Conservation (phyloP, 2,329 filamentous ascomycete species). For the Fusarium sp. region DNA sequence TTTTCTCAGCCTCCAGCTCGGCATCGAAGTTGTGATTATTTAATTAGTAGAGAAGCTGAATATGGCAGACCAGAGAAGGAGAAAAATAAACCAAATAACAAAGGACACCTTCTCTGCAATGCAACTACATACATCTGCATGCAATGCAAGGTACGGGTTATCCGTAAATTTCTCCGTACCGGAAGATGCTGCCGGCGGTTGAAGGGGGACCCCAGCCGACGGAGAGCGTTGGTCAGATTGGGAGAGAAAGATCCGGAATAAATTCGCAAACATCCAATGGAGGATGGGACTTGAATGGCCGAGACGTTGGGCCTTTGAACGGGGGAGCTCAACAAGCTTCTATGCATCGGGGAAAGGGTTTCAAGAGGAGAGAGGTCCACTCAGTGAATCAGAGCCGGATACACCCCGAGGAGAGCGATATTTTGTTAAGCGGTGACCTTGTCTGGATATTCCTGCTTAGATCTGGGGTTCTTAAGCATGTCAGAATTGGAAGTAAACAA, state of each 20-base stretch:
- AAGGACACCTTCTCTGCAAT: neutral
- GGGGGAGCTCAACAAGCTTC: slow-evolving; percentile 26
- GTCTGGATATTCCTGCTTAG: too few relatives aligned
- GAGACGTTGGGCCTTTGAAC: neutral
- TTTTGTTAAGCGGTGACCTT: neutral
- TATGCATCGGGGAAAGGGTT: slow-evolving; percentile 9
- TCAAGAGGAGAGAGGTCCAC: slow-evolving; percentile 21
- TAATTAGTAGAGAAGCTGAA: neutral
- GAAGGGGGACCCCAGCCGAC: slow-evolving; percentile 12
- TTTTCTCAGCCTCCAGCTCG: slow-evolving; percentile 20
- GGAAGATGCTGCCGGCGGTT: slow-evolving; percentile 19
- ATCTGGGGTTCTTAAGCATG: too few relatives aligned
- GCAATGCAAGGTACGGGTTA: slow-evolving; percentile 12
- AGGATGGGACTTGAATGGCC: slow-evolving; percentile 5
- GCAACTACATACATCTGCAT: slow-evolving; percentile 2
- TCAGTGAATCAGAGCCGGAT: slow-evolving; percentile 6
- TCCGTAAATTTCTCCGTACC: slow-evolving; percentile 28
- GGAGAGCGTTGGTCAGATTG: slow-evolving; percentile 14
- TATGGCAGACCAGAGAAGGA: neutral
- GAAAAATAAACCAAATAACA: neutral
- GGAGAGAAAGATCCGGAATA: slow-evolving; percentile 21
- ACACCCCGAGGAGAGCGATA: slow-evolving; percentile 7
- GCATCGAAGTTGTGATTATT: neutral
- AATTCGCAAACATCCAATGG: neutral
- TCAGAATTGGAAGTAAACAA: neutral